phyloP scores from a whole-genome alignment of 2,329 filamentous ascomycete species.

The Phaeophleospora eucalypticola region DNA sequence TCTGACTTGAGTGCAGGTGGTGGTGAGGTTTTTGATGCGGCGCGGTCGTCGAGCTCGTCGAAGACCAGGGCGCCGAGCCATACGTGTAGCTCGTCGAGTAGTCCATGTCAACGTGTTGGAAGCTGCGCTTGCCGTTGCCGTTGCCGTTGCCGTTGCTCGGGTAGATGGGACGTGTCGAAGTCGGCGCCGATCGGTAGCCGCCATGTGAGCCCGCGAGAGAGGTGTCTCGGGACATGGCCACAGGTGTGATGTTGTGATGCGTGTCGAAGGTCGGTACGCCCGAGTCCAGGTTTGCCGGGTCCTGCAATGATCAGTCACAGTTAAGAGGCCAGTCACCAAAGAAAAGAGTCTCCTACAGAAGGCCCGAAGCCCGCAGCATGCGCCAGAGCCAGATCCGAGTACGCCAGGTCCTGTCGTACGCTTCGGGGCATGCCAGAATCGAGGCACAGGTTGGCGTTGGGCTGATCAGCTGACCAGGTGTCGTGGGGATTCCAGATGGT shows the following conservation, averaged over 20 bases:
- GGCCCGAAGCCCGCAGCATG: conserved; percentile 8
- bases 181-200: conserved; percentile 10
- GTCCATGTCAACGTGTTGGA: conserved; percentile 22
- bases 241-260: conserved; percentile 7
- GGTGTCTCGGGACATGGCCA: conserved; percentile 14
- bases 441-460: background rate
- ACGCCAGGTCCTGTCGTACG: conserved; percentile 10
- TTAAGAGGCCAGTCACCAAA: conserved; percentile 13
- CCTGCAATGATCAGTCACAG: conserved; percentile 21
- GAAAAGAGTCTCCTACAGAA: conserved; percentile 18
- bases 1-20: conserved; percentile 3
- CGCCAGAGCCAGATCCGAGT: conserved; percentile 6
- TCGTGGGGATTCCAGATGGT: conserved; percentile 5
- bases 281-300: conserved; percentile 11
- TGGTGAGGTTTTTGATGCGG: conserved; percentile 2
- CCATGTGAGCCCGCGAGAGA: conserved; percentile 12
- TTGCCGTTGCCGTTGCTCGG: conserved; percentile 13
- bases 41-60: conserved; percentile 29
- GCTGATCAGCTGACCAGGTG: conserved; percentile 4
- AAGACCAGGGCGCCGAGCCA: conserved; percentile 18
- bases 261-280: conserved; percentile 2
- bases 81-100: conserved; percentile 23
- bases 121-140: conserved; percentile 25
- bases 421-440: conserved; percentile 12
- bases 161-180: conserved; percentile 8